Conservation (phyloP, 495 filamentous ascomycete genomes). For the Aspergillus coremiiformis region DNA sequence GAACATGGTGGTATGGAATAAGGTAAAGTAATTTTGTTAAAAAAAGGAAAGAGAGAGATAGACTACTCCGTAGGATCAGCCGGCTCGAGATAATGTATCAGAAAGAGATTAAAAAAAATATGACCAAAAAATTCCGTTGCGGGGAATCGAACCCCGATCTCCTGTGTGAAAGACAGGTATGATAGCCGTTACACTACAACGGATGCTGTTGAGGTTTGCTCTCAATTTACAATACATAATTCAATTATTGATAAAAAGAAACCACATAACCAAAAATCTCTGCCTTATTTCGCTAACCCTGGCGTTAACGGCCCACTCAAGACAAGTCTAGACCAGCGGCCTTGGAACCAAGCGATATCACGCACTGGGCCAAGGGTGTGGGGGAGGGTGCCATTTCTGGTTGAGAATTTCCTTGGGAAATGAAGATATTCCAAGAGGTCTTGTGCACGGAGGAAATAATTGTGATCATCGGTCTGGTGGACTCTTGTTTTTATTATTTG, state of each 20-base stretch:
- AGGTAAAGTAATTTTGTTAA: too few species aligned
- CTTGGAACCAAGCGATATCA: background rate
- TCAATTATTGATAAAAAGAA: too few species aligned
- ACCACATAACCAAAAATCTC: too few species aligned
- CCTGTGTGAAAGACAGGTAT: slow-evolving; percentile 18
- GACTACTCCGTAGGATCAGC: too few species aligned
- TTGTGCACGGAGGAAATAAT: background rate
- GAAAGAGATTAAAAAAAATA: background rate
- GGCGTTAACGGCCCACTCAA: too few species aligned
- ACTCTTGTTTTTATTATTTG: background rate
- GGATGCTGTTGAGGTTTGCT: background rate
- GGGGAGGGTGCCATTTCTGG: background rate
- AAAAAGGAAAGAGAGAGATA: too few species aligned
- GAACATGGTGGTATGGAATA: too few species aligned
- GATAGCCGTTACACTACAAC: slow-evolving; percentile 15
- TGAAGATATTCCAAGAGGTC: background rate
- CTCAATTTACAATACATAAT: background rate
- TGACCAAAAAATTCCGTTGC: slow-evolving; percentile 11
- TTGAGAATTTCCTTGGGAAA: background rate
- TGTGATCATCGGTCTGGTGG: background rate
- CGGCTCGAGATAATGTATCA: too few species aligned
- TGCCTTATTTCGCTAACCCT: too few species aligned
- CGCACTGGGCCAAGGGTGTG: background rate
- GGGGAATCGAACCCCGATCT: slow-evolving; percentile 22
- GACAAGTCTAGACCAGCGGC: background rate